Conservation (phyloP, 345 rosid genomes). For the Cardamine chenopodiifolia region DNA sequence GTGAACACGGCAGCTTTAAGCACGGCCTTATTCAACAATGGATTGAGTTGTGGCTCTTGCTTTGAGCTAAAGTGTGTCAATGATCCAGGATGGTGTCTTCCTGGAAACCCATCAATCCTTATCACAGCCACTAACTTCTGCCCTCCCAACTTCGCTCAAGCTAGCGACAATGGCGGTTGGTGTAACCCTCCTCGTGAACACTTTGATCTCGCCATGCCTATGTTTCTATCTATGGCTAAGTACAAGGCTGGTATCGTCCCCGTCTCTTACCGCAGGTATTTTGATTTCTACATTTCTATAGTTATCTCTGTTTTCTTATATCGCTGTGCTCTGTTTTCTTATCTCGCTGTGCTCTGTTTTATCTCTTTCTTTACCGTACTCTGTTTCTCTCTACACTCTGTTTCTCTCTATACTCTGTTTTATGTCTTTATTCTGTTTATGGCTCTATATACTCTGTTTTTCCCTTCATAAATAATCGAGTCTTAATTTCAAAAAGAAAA, state of each 20-base stretch:
- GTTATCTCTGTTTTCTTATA: too few species aligned
- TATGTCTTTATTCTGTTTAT: neutral
- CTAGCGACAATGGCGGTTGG: constrained; percentile 75
- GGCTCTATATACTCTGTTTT: neutral
- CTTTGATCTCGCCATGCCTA: constrained; percentile 77
- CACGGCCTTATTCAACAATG: constrained; percentile 74
- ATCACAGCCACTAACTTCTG: constrained; percentile 71
- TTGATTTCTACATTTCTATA: neutral
- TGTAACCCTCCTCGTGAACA: constrained; percentile 77
- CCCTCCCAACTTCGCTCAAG: constrained; percentile 62
- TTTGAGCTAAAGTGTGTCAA: constrained; percentile 60
- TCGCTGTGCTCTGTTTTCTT: neutral
- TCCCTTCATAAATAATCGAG: neutral
- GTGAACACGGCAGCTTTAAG: constrained; percentile 76
- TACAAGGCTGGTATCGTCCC: constrained; percentile 78
- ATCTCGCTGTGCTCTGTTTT: neutral
- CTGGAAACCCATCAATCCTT: constrained; percentile 59
- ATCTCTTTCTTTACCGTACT: neutral
- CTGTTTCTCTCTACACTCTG: too few species aligned
- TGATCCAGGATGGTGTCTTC: constrained; percentile 65
- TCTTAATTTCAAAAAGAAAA: neutral
- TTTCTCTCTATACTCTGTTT: neutral
- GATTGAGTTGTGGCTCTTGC: constrained; percentile 68
- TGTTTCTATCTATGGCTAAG: constrained; percentile 66
- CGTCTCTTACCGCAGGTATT: constrained; percentile 70